phyloP scores from a whole-genome alignment of 768 basidiomycete species.

The Podaxis mareebaensis region DNA sequence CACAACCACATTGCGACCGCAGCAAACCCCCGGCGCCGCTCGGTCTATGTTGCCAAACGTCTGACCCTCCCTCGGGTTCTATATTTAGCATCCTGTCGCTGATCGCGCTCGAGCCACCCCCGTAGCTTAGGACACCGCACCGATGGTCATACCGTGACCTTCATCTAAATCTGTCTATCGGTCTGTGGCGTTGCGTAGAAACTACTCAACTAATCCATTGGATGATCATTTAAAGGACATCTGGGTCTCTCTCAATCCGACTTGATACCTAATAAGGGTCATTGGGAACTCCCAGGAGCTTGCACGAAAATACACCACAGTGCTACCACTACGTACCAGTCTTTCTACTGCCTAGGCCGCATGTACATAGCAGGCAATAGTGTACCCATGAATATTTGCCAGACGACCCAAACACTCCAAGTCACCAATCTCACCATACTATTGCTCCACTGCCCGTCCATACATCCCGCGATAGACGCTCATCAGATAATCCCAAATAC shows the following conservation, averaged over 20 bases:
- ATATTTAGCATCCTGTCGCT: background rate
- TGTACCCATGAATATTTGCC: background rate
- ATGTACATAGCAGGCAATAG: background rate
- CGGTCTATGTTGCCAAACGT: background rate
- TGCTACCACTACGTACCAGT: background rate
- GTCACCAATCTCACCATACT: background rate
- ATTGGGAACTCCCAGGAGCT: background rate
- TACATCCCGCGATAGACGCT: background rate
- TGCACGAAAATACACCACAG: background rate
- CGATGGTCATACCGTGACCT: background rate
- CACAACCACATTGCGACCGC: background rate
- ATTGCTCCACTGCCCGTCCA: background rate
- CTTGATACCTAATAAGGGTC: background rate
- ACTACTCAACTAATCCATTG: background rate
- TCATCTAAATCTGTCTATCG: background rate
- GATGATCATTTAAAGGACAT: background rate
- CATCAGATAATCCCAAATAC: background rate
- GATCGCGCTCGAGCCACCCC: conserved; percentile 9
- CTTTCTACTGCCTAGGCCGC: background rate
- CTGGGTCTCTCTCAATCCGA: background rate
- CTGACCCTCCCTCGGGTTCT: conserved; percentile 4
- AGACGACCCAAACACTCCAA: background rate
- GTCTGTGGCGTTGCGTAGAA: background rate
- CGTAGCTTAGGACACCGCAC: background rate
- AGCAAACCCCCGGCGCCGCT: background rate